phyloP scores from a whole-genome alignment of 495 filamentous ascomycete species.

The Saxophila tyrrhenica region DNA sequence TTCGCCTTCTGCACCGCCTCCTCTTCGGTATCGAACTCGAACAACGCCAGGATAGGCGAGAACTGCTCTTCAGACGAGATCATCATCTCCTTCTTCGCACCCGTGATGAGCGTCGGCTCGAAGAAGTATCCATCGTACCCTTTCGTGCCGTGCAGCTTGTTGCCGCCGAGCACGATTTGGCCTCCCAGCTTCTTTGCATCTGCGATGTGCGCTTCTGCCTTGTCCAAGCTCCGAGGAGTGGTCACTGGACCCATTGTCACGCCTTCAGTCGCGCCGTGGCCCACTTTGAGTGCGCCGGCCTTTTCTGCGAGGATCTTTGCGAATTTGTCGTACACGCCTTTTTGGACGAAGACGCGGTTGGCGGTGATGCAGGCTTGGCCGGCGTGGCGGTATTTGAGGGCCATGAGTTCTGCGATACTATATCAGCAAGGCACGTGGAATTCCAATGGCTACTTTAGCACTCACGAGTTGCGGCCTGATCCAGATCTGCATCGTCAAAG shows the following conservation, averaged over 20 bases:
- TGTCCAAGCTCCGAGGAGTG: conserved; percentile 50
- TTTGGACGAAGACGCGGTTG: conserved; percentile 33
- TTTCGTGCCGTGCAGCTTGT: conserved; percentile 17
- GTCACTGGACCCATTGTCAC: conserved; percentile 62
- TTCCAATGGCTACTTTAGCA: neutral
- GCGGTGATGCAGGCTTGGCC: conserved; percentile 35
- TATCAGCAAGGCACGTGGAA: neutral
- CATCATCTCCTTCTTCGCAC: conserved; percentile 51
- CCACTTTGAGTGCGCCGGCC: conserved; percentile 47
- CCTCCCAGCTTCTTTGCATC: conserved; percentile 53
- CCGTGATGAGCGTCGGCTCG: conserved; percentile 56
- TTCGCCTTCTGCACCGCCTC: conserved; percentile 45
- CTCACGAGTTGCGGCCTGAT: conserved; percentile 26
- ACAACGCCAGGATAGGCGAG: conserved; percentile 55
- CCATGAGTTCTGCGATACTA: conserved; percentile 14
- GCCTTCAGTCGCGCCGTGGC: conserved; percentile 46
- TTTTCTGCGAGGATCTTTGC: conserved; percentile 40
- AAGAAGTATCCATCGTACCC: conserved; percentile 54
- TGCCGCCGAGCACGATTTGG: conserved; percentile 46
- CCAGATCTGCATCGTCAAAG: conserved; percentile 34
- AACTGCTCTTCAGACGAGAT: conserved; percentile 61
- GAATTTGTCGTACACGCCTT: conserved; percentile 32
- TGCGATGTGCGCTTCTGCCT: conserved; percentile 48
- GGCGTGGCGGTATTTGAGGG: conserved; percentile 33
- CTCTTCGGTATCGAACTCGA: conserved; percentile 58